Percentiles rank a stretch among this genome's conserved stretches.
Evolutionary conservation across 495 filamentous ascomycete genomes (phyloP).

Genomic region (Echria macrotheca): DNA sequence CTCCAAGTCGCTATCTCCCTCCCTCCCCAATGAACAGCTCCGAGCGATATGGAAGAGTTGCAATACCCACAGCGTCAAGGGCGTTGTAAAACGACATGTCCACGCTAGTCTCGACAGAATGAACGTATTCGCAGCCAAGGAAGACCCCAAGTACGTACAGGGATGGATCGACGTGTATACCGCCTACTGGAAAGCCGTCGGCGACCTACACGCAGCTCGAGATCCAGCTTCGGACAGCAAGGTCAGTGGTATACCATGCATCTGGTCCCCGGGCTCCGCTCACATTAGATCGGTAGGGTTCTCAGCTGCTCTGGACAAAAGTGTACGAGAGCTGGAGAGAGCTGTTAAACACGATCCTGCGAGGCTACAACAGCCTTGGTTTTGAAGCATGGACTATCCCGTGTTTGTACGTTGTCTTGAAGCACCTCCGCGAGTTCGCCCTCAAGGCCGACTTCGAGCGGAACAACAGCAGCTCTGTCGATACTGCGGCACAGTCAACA

Average conservation of each 20-base stretch:
- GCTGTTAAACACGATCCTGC: conserved; percentile 60
- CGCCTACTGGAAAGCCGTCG: conserved; percentile 75
- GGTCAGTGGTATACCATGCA: conserved; percentile 14
- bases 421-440: conserved; percentile 78
- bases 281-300: conserved; percentile 12
- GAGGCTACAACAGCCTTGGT: conserved; percentile 62
- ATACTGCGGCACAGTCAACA: conserved; percentile 37
- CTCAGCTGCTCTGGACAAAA: conserved; percentile 57
- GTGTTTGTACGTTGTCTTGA: conserved; percentile 77
- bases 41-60: conserved; percentile 56
- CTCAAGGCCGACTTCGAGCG: conserved; percentile 74
- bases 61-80: conserved; percentile 48
- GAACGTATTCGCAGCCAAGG: conserved; percentile 43
- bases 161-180: conserved; percentile 81
- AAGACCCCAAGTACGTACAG: conserved; percentile 60
- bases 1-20: conserved; percentile 65
- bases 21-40: conserved; percentile 53
- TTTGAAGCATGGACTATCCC: conserved; percentile 86
- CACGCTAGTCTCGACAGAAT: conserved; percentile 43
- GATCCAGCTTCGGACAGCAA: conserved; percentile 28
- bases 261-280: background rate
- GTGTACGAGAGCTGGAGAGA: conserved; percentile 87
- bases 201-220: no score
- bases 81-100: conserved; percentile 55
- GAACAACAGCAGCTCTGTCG: conserved; percentile 42